Percentiles rank a stretch among this genome's conserved stretches.
Evolutionary conservation across 495 filamentous ascomycete species (phyloP).

Genomic region (Annulohypoxylon maeteangense): DNA sequence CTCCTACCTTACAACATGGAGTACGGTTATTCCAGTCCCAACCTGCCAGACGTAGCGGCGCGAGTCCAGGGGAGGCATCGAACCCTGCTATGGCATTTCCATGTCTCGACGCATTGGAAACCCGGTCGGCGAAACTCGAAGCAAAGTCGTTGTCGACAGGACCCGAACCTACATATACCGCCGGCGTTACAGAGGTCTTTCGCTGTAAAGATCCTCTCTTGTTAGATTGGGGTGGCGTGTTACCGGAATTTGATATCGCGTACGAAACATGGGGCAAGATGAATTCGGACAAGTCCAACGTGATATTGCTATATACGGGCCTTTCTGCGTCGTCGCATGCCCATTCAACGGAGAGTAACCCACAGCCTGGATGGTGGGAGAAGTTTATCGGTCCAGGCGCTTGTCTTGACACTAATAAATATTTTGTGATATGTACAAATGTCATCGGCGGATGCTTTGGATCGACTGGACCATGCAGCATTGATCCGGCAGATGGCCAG

Average conservation of each 20-base stretch:
- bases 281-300: conserved; percentile 86
- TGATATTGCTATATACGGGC: conserved; percentile 91
- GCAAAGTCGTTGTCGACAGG: conserved; percentile 74
- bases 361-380: conserved; percentile 98
- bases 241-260: conserved; percentile 87
- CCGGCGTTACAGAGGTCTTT: conserved; percentile 80
- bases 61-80: conserved; percentile 60
- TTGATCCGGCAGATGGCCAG: conserved; percentile 89
- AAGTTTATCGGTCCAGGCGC: conserved; percentile 94
- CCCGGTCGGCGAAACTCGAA: conserved; percentile 80
- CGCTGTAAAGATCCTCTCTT: conserved; percentile 78
- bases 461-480: conserved; percentile 87
- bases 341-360: conserved; percentile 84
- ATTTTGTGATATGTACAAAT: conserved; percentile 95
- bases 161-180: conserved; percentile 94
- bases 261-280: conserved; percentile 94
- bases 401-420: conserved; percentile 89
- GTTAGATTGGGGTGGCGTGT: conserved; percentile 91
- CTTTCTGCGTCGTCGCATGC: conserved; percentile 96
- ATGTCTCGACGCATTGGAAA: conserved; percentile 92
- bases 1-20: conserved; percentile 27
- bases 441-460: conserved; percentile 97
- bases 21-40: conserved; percentile 48
- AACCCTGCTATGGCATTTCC: conserved; percentile 96
- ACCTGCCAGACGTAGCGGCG: conserved; percentile 40